Evolutionary conservation across 257 asterid species (phyloP).

Genomic region (Leptodermis oblonga): DNA sequence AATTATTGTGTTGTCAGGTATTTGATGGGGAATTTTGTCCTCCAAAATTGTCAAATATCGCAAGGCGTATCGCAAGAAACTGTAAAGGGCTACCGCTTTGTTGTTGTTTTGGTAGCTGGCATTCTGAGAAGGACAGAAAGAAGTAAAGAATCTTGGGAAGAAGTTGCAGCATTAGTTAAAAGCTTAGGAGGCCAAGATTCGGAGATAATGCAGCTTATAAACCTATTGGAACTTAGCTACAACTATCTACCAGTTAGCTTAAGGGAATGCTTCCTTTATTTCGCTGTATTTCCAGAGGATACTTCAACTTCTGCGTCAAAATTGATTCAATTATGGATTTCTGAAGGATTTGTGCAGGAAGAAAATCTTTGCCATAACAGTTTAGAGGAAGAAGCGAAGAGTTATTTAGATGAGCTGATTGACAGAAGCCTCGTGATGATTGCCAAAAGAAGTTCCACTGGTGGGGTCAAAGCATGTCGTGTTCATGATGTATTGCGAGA

Average conservation of each 20-base stretch:
- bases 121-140: not conserved
- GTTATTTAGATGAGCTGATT: not conserved
- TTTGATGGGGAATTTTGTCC: slow-evolving; percentile 1
- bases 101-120: not conserved
- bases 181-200: too few relatives aligned
- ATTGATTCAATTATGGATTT: not conserved
- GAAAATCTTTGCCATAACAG: not conserved
- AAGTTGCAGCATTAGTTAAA: not conserved
- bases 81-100: not conserved
- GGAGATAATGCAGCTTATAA: too few relatives aligned
- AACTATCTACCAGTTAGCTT: not conserved
- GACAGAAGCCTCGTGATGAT: slow-evolving; percentile 3
- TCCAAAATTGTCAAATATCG: not conserved
- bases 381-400: not conserved
- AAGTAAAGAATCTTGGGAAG: not conserved
- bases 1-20: not conserved
- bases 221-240: slow-evolving; percentile 3
- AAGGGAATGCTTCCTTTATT: slow-evolving; percentile 8
- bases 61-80: not conserved
- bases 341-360: slow-evolving; percentile 1
- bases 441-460: not conserved
- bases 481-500: slow-evolving; percentile 8
- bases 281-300: slow-evolving; percentile 4
- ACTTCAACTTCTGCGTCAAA: not conserved
- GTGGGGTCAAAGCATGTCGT: not conserved